Conservation (phyloP, 768 basidiomycete genomes). For the Kwoniella sp. region DNA sequence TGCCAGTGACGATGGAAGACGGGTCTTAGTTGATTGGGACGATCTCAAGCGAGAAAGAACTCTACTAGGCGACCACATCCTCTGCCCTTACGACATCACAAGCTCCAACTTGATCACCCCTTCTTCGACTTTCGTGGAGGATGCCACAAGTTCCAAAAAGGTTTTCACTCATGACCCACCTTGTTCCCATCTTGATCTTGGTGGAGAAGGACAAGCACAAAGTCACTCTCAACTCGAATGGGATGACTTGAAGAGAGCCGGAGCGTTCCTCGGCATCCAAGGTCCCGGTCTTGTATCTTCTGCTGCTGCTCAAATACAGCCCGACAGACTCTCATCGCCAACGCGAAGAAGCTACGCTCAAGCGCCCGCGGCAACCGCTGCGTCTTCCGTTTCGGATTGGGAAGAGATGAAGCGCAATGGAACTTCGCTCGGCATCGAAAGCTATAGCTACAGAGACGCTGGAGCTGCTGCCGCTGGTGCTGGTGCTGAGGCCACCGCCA, state of each 20-base stretch:
- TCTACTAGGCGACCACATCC: slow-evolving; percentile 3
- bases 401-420: background rate
- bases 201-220: background rate
- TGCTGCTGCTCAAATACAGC: background rate
- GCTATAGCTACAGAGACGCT: background rate
- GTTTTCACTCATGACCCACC: background rate
- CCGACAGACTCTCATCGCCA: too few species aligned
- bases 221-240: background rate
- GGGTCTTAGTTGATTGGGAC: background rate
- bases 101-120: background rate
- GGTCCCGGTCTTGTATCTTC: background rate
- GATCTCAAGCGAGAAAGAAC: slow-evolving; percentile 9
- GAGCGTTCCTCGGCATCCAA: background rate
- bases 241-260: slow-evolving; percentile 7
- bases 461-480: background rate
- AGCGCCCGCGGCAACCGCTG: background rate
- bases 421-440: background rate
- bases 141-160: background rate
- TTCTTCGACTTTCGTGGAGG: background rate
- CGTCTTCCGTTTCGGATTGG: background rate
- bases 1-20: background rate
- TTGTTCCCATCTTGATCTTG: too few species aligned
- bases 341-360: too few species aligned
- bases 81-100: background rate
- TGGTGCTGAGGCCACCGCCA: too few species aligned